Conservation (phyloP, 2,329 filamentous ascomycete species). For the Bisporella sp. region DNA sequence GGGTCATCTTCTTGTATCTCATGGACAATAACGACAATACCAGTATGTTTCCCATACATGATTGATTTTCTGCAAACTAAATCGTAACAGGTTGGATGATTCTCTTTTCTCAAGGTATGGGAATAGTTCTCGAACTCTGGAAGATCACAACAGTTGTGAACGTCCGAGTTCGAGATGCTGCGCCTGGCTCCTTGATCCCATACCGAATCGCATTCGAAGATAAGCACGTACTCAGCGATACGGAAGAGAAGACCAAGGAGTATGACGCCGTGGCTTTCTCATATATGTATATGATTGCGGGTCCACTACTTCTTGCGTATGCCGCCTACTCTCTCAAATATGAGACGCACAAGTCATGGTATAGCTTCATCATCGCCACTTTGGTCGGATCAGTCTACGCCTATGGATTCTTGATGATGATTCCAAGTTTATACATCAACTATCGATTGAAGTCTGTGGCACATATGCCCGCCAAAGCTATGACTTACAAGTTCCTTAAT, state of each 20-base stretch:
- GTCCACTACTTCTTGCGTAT: conserved; percentile 83
- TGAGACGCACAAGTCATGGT: conserved; percentile 96
- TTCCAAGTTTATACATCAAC: conserved; percentile 96
- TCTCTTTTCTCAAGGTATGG: conserved; percentile 69
- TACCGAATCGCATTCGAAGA: conserved; percentile 85
- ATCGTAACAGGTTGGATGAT: conserved; percentile 77
- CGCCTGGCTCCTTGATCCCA: conserved; percentile 64
- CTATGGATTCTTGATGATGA: conserved; percentile 99
- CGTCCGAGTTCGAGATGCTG: conserved; percentile 67
- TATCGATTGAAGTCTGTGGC: conserved; percentile 93
- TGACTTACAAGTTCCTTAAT: conserved; percentile 98
- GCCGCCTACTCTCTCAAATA: conserved; percentile 88
- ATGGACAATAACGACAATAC: conserved; percentile 97
- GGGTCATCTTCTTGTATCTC: conserved; percentile 91
- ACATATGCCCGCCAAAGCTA: conserved; percentile 92
- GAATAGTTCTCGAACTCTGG: conserved; percentile 72
- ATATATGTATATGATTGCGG: conserved; percentile 89
- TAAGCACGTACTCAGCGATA: conserved; percentile 92
- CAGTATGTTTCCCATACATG: conserved; percentile 29
- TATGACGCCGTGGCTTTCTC: conserved; percentile 97
- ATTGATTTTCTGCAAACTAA: background rate
- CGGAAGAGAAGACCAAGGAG: conserved; percentile 95
- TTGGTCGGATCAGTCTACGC: conserved; percentile 95
- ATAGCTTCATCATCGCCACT: conserved; percentile 90
- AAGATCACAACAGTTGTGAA: conserved; percentile 96